phyloP scores from a whole-genome alignment of 2,329 filamentous ascomycete genomes.

The Alternaria rosae region DNA sequence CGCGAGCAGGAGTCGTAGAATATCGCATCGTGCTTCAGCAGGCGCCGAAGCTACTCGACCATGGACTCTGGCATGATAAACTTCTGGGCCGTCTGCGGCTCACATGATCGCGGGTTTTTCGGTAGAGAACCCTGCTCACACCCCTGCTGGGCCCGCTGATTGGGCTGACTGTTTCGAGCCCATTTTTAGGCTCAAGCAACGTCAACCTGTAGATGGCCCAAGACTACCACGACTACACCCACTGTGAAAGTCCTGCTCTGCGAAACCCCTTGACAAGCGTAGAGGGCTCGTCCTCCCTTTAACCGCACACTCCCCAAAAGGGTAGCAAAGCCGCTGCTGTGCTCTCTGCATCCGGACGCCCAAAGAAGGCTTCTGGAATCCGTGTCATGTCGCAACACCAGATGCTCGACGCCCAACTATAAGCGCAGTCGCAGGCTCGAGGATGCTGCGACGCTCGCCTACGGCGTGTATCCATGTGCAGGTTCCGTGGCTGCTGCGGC shows the following conservation, averaged over 20 bases:
- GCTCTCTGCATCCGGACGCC: slow-evolving; percentile 37
- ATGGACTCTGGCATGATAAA: slow-evolving; percentile 27
- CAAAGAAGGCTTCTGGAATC: slow-evolving; percentile 47
- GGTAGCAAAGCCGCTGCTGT: slow-evolving; percentile 45
- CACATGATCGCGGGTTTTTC: slow-evolving; percentile 40
- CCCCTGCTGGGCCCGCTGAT: slow-evolving; percentile 45
- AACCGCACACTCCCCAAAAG: slow-evolving; percentile 34
- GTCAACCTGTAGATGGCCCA: slow-evolving; percentile 49
- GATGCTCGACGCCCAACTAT: slow-evolving; percentile 34
- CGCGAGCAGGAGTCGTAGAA: slow-evolving; percentile 23
- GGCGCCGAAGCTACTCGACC: slow-evolving; percentile 45
- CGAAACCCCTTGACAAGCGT: slow-evolving; percentile 33
- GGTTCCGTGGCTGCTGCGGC: slow-evolving; percentile 22
- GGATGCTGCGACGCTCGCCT: slow-evolving; percentile 21
- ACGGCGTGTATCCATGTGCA: slow-evolving; percentile 22
- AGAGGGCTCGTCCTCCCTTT: slow-evolving; percentile 28
- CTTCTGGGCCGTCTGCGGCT: slow-evolving; percentile 37
- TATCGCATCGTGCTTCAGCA: slow-evolving; percentile 41
- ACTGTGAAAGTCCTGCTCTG: slow-evolving; percentile 33
- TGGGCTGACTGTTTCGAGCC: slow-evolving; percentile 41
- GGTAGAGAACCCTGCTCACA: slow-evolving; percentile 36
- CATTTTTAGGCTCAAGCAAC: slow-evolving; percentile 50
- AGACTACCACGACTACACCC: slow-evolving; percentile 43
- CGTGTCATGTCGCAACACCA: slow-evolving; percentile 35
- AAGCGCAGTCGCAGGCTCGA: slow-evolving; percentile 27